These are phyloP conservation scores for Ceratobasidium sp. DNA, from an alignment of 1,284 basidiomycete genomes.

Conservation along the genomic window DNA sequence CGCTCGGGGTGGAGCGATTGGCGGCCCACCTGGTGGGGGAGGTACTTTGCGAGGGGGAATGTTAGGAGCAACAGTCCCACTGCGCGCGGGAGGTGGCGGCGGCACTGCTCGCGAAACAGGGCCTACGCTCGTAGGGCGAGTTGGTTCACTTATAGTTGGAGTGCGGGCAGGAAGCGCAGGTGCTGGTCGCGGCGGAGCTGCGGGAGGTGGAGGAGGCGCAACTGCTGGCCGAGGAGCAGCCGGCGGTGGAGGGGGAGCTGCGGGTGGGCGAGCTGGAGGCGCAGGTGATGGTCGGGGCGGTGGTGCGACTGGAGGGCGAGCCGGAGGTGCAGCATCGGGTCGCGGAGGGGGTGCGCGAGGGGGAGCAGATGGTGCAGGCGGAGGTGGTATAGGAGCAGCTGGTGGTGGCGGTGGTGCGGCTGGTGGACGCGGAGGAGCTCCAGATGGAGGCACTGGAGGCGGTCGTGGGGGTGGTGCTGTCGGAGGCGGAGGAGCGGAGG, in stretches of 20 bases:
- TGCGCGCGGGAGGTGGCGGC: conserved; percentile 48
- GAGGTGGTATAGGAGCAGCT: conserved; percentile 56
- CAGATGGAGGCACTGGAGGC: conserved; percentile 48
- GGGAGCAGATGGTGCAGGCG: conserved; percentile 55
- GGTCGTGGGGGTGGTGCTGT: conserved; percentile 46
- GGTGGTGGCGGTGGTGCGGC: conserved; percentile 54
- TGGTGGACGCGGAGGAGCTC: conserved; percentile 46
- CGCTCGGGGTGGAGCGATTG: conserved; percentile 61
- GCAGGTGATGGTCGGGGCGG: conserved; percentile 62
- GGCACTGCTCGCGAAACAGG: conserved; percentile 52
- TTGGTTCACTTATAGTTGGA: conserved; percentile 46
- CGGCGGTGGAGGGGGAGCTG: conserved; percentile 55
- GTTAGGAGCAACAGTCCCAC: conserved; percentile 55
- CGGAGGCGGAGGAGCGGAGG: conserved; percentile 55
- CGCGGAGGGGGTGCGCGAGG: conserved; percentile 44
- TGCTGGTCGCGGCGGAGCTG: conserved; percentile 54
- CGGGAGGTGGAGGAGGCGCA: conserved; percentile 50
- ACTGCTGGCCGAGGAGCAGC: conserved; percentile 46
- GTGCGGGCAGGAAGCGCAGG: conserved; percentile 55
- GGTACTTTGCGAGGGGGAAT: conserved; percentile 61
- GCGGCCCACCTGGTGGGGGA: conserved; percentile 55
- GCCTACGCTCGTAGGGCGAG: conserved; percentile 51
- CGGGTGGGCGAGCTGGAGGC: conserved; percentile 41
- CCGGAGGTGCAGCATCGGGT: conserved; percentile 74
- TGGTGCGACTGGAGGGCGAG: conserved; percentile 77